Percentiles rank a stretch among this genome's conserved stretches.
Evolutionary conservation across 2,329 filamentous ascomycete species (phyloP).

Genomic region (Tetracladium maxilliforme): DNA sequence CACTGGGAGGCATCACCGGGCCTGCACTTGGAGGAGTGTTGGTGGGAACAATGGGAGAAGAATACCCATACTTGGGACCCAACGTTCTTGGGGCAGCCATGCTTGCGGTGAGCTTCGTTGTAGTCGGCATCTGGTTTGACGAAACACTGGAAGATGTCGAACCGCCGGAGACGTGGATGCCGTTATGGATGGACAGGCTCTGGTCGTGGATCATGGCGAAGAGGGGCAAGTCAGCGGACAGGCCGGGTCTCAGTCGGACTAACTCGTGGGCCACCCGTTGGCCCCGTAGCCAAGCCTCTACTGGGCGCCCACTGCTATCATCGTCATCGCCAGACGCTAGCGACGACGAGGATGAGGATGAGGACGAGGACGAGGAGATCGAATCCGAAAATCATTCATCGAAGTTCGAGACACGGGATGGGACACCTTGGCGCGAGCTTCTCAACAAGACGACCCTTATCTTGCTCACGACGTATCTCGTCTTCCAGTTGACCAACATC

Average conservation of each 20-base stretch:
- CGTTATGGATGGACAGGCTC: too few species aligned
- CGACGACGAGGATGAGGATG: constrained; percentile 24
- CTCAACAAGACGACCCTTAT: constrained; percentile 71
- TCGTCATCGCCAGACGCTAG: constrained; percentile 17
- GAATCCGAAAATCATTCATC: constrained; percentile 12
- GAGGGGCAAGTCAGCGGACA: too few species aligned
- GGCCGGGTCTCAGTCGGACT: too few species aligned
- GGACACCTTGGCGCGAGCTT: constrained; percentile 30
- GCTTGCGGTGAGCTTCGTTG: constrained; percentile 54
- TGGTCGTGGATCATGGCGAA: too few species aligned
- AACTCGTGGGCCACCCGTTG: too few species aligned
- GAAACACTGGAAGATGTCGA: constrained; percentile 65
- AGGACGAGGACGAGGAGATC: constrained; percentile 16
- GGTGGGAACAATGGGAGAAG: constrained; percentile 39
- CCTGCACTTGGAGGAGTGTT: constrained; percentile 81
- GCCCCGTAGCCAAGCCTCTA: too few species aligned
- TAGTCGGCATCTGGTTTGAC: constrained; percentile 70
- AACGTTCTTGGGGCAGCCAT: constrained; percentile 68
- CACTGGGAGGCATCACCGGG: constrained; percentile 82
- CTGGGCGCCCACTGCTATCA: neutral
- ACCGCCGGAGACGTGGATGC: too few species aligned
- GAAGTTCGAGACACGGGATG: constrained; percentile 12
- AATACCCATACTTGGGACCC: constrained; percentile 72
- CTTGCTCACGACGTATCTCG: constrained; percentile 71
- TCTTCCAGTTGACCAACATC: constrained; percentile 89